Percentiles rank a stretch among this genome's conserved stretches.
phyloP scores from a whole-genome alignment of 1,139 yeast species.

The Yamadazyma spencermartinsiae region DNA sequence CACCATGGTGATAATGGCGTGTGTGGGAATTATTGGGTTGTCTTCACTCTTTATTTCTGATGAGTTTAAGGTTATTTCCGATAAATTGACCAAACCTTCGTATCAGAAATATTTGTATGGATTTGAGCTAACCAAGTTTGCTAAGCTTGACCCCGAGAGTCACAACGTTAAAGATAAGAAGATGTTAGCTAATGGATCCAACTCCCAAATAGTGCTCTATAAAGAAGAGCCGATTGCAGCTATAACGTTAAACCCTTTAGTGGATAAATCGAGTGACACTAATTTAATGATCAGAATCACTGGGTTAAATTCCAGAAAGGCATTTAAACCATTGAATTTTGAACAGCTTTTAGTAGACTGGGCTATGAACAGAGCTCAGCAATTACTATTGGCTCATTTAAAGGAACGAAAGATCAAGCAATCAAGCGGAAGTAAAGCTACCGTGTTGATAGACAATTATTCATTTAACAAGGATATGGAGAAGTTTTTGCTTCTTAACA shows the following conservation, averaged over 20 bases:
- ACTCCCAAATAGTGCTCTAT: slow-evolving; percentile 58
- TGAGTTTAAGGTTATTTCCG: slow-evolving; percentile 47
- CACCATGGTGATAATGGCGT: slow-evolving; percentile 25
- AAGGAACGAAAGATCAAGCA: slow-evolving; percentile 22
- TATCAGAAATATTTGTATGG: slow-evolving; percentile 51
- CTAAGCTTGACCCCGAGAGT: slow-evolving; percentile 25
- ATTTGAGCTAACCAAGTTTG: slow-evolving; percentile 50
- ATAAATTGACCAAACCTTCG: slow-evolving; percentile 32
- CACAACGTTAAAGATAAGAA: slow-evolving; percentile 26
- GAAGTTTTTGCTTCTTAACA: slow-evolving; percentile 27
- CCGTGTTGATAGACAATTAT: slow-evolving; percentile 42
- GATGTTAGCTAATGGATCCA: slow-evolving; percentile 35
- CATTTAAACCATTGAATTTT: slow-evolving; percentile 62
- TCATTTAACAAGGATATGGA: slow-evolving; percentile 50
- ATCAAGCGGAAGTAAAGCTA: slow-evolving; percentile 35
- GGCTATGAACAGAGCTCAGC: slow-evolving; percentile 53
- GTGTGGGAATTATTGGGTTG: slow-evolving; percentile 18
- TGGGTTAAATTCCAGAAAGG: slow-evolving; percentile 64
- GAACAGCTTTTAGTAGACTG: slow-evolving; percentile 61
- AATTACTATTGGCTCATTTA: slow-evolving; percentile 34
- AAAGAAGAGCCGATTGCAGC: slow-evolving; percentile 71
- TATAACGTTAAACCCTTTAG: slow-evolving; percentile 41
- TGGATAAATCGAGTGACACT: slow-evolving; percentile 35
- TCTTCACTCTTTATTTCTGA: slow-evolving; percentile 36
- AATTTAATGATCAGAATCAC: slow-evolving; percentile 50